Percentiles rank a stretch among this genome's conserved stretches.
Conservation (phyloP, 75 land plant species). For the Chamaecyparis obtusa region DNA sequence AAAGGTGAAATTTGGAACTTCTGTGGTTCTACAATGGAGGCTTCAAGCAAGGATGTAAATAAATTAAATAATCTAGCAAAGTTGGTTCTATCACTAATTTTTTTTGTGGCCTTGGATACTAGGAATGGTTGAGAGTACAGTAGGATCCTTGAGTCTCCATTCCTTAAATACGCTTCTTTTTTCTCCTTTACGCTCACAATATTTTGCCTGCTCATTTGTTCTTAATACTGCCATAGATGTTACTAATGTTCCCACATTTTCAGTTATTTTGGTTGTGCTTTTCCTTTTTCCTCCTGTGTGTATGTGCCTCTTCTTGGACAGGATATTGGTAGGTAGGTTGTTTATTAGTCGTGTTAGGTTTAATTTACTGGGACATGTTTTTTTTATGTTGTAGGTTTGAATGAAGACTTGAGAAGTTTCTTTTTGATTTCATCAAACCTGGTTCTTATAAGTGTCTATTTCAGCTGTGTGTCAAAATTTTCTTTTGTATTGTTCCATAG, state of each 20-base stretch:
- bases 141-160: background rate
- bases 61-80: too few species aligned
- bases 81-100: too few species aligned
- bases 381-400: background rate
- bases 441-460: background rate
- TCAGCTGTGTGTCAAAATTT: background rate
- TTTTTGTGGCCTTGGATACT: too few species aligned
- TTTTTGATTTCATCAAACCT: background rate
- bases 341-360: background rate
- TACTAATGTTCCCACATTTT: background rate
- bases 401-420: background rate
- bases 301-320: background rate
- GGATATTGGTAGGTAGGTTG: background rate
- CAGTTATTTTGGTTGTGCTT: background rate
- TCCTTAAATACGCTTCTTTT: background rate
- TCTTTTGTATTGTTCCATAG: background rate
- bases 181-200: too few species aligned
- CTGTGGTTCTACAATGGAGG: too few species aligned
- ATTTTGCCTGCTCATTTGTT: background rate
- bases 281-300: too few species aligned
- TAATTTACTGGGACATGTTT: too few species aligned
- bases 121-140: too few species aligned
- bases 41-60: too few species aligned
- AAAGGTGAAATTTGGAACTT: too few species aligned
- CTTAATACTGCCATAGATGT: background rate